A percentile compares a stretch with the other conserved stretches of the same genome.
These are phyloP conservation scores for Whalleya microplaca DNA, from an alignment of 2,329 filamentous ascomycete species.

Conservation along the genomic window DNA sequence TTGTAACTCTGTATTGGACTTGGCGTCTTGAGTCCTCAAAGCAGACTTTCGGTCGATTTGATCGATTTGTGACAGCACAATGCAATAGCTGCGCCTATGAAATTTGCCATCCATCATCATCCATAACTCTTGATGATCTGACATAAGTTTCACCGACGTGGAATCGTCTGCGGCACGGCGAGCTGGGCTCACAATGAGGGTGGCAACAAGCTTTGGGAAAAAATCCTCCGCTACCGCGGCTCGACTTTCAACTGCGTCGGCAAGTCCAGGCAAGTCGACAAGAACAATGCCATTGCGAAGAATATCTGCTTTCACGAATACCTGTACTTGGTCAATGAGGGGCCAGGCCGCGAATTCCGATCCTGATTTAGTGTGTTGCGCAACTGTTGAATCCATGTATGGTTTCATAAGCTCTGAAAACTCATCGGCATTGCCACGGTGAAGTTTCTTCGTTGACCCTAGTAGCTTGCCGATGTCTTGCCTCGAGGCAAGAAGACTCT, in stretches of 20 bases:
- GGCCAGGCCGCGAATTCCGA: conserved; percentile 40
- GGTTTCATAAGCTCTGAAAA: conserved; percentile 29
- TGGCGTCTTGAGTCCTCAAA: conserved; percentile 10
- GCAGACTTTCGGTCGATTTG: conserved; percentile 25
- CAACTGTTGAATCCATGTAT: conserved; percentile 32
- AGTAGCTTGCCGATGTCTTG: conserved; percentile 2
- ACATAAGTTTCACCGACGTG: conserved; percentile 27
- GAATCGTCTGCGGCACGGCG: conserved; percentile 35
- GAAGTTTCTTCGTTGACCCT: conserved; percentile 11
- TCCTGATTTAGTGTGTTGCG: conserved; percentile 8
- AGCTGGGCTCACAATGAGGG: conserved; percentile 33
- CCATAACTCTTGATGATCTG: conserved; percentile 28
- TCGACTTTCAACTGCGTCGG: conserved; percentile 42
- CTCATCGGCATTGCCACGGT: background rate
- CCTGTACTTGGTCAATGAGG: conserved; percentile 40
- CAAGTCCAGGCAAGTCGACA: conserved; percentile 58
- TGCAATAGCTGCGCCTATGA: conserved; percentile 26
- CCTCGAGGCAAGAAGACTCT: conserved; percentile 20
- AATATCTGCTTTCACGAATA: conserved; percentile 50
- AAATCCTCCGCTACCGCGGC: conserved; percentile 25
- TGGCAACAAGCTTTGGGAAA: conserved; percentile 29
- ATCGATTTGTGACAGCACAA: conserved; percentile 38
- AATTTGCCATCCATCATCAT: conserved; percentile 36
- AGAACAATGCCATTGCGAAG: conserved; percentile 53
- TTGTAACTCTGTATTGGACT: conserved; percentile 2